phyloP scores from a whole-genome alignment of 148 eudicot genomes.

The Talinum fruticosum region DNA sequence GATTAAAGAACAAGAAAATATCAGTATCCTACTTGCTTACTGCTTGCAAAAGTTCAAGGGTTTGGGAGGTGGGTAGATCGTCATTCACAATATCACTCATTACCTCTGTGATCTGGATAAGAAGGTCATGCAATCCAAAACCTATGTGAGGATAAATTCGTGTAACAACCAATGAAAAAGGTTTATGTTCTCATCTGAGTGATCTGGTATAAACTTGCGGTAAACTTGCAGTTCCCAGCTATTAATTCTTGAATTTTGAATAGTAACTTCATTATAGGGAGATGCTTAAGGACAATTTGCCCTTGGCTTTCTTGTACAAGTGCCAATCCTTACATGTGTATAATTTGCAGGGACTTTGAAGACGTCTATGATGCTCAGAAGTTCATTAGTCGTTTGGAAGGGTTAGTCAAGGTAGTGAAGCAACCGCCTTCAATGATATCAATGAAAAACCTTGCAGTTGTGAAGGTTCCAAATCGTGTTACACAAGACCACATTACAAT shows the following conservation, averaged over 20 bases:
- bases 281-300: background rate
- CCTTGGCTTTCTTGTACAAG: background rate
- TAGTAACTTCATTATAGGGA: background rate
- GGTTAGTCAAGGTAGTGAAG: slow-evolving; percentile 71
- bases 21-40: background rate
- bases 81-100: background rate
- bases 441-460: slow-evolving; percentile 62
- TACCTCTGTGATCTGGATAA: background rate
- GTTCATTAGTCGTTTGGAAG: slow-evolving; percentile 67
- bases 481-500: slow-evolving; percentile 61
- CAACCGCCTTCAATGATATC: slow-evolving; percentile 53
- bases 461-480: slow-evolving; percentile 79
- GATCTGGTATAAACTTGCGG: too few relatives aligned
- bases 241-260: background rate
- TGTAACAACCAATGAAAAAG: too few relatives aligned
- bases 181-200: too few relatives aligned
- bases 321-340: background rate
- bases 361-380: slow-evolving; percentile 77
- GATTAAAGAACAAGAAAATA: background rate
- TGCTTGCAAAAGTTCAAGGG: background rate
- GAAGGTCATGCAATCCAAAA: background rate
- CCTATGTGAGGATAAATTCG: too few relatives aligned
- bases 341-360: slow-evolving; percentile 64
- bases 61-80: background rate
- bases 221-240: background rate